A percentile compares a stretch with the other conserved stretches of the same genome.
Conservation (phyloP, 768 basidiomycete genomes). For the Holtermanniella nyarrowii region DNA sequence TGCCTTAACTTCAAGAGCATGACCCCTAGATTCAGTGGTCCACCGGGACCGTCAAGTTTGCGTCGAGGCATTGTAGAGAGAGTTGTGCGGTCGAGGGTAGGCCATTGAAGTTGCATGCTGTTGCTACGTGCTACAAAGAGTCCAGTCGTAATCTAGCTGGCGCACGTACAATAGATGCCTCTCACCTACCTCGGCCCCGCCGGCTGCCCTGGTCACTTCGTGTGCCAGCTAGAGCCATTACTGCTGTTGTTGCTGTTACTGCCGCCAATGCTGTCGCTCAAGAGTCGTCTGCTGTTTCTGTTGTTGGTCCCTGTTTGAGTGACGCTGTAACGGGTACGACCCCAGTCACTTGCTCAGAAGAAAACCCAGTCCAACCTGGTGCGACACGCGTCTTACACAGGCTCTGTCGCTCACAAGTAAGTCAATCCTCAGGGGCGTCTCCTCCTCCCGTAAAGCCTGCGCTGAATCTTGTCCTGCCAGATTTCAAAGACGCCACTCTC, state of each 20-base stretch:
- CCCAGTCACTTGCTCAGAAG: not conserved
- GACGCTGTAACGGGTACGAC: not conserved
- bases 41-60: constrained; percentile 28
- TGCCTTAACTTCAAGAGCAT: constrained; percentile 8
- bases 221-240: constrained; percentile 44
- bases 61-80: constrained; percentile 36
- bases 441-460: no score
- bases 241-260: constrained; percentile 36
- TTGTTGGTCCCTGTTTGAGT: not conserved
- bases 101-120: constrained; percentile 13
- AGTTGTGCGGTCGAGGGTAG: constrained; percentile 35
- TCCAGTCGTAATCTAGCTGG: not conserved
- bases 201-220: no score
- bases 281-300: not conserved
- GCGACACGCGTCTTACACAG: no score
- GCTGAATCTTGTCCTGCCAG: no score
- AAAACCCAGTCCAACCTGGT: not conserved
- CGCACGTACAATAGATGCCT: no score
- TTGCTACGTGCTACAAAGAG: constrained; percentile 13
- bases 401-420: no score
- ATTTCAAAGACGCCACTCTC: not conserved
- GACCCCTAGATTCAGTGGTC: constrained; percentile 8
- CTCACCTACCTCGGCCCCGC: no score
- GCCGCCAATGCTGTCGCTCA: no score
- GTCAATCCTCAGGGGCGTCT: no score